A percentile compares a stretch with the other conserved stretches of the same genome.
phyloP scores from a whole-genome alignment of 2,329 filamentous ascomycete genomes.

The Ophiocordyceps robertsii region DNA sequence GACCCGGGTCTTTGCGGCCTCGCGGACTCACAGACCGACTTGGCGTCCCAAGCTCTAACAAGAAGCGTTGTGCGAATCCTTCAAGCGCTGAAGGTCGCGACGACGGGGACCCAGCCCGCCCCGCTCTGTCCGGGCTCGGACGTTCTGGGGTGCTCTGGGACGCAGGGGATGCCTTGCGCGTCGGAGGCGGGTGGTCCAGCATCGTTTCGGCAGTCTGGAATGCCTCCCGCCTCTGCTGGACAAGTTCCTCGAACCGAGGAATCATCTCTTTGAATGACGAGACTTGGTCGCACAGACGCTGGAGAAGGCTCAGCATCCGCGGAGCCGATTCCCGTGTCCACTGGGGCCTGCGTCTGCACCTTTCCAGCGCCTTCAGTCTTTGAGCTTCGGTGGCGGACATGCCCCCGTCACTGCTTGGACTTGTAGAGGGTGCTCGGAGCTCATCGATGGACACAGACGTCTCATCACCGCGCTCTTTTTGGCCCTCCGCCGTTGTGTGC shows the following conservation, averaged over 20 bases:
- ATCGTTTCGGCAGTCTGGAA: slow-evolving; percentile 47
- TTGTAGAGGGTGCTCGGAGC: background rate
- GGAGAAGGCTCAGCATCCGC: slow-evolving; percentile 43
- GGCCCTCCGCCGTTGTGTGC: background rate
- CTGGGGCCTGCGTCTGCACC: slow-evolving; percentile 37
- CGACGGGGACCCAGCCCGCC: slow-evolving; percentile 36
- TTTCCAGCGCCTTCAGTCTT: slow-evolving; percentile 32
- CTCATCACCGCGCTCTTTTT: slow-evolving; percentile 5
- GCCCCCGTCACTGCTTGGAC: background rate
- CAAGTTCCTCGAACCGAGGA: slow-evolving; percentile 58
- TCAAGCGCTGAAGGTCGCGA: slow-evolving; percentile 42
- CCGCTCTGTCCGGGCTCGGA: slow-evolving; percentile 26
- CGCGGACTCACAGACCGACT: slow-evolving; percentile 36
- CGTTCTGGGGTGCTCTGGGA: slow-evolving; percentile 26
- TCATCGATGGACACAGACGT: background rate
- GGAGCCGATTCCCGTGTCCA: slow-evolving; percentile 38
- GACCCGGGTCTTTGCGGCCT: slow-evolving; percentile 31
- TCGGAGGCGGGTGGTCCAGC: slow-evolving; percentile 19
- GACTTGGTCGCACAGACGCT: slow-evolving; percentile 48
- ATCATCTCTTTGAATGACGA: slow-evolving; percentile 48
- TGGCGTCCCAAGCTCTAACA: slow-evolving; percentile 44
- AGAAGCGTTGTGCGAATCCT: slow-evolving; percentile 47
- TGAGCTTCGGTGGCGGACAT: slow-evolving; percentile 10
- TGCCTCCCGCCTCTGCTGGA: slow-evolving; percentile 50
- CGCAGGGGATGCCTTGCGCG: slow-evolving; percentile 14